A percentile compares a stretch with the other conserved stretches of the same genome.
Conservation (phyloP, 192 early-diverging fungal species). For the Phlyctochytrium planicorne region DNA sequence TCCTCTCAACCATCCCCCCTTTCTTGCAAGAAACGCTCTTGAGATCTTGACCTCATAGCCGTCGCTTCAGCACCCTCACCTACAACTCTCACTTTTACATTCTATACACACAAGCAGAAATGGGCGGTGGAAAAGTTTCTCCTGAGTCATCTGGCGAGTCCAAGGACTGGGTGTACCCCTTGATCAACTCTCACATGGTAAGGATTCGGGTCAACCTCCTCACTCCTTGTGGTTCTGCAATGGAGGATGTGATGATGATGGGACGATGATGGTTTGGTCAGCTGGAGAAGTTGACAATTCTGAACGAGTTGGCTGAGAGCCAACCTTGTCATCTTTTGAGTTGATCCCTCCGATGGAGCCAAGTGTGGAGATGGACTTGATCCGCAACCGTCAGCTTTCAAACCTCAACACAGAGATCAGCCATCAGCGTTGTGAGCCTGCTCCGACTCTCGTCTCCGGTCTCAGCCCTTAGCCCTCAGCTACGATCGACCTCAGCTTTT, state of each 20-base stretch:
- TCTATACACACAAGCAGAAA: constrained; percentile 3
- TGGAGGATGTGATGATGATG: background rate
- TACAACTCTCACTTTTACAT: background rate
- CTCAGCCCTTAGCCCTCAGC: background rate
- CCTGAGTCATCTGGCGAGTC: constrained; percentile 1
- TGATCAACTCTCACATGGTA: constrained; percentile 13
- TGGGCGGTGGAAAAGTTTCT: constrained; percentile 5
- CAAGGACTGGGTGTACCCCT: background rate
- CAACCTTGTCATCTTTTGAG: background rate
- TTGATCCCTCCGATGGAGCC: background rate
- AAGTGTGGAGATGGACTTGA: background rate
- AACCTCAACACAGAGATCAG: too few relatives aligned
- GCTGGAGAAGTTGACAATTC: background rate
- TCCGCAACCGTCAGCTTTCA: background rate
- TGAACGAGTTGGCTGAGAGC: background rate
- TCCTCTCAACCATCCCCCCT: background rate
- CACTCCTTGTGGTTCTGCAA: background rate
- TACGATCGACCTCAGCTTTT: background rate
- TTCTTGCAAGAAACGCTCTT: background rate
- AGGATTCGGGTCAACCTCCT: background rate
- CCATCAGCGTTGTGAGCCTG: too few relatives aligned
- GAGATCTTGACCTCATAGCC: background rate
- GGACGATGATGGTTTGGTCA: background rate
- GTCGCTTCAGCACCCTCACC: background rate
- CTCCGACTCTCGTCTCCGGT: too few relatives aligned